Evolutionary conservation across 306 rosid genomes (phyloP).

Genomic region (Abrus pulchellus): DNA sequence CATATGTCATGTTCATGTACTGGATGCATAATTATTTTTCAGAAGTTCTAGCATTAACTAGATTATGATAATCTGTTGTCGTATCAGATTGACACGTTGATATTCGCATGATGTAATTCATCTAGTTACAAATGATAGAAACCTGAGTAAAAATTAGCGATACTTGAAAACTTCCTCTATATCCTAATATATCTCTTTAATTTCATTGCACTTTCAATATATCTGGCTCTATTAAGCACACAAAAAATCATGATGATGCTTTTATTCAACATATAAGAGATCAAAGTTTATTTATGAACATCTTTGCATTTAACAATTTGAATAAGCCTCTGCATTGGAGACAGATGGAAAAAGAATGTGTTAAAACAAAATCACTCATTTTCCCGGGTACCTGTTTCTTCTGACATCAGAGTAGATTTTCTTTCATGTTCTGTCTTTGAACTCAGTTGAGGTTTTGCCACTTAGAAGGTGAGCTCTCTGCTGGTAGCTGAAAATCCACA

Average conservation of each 20-base stretch:
- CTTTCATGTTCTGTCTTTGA: not conserved
- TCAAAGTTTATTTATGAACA: not conserved
- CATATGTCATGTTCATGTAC: not conserved
- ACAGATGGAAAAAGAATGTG: conserved; percentile 37
- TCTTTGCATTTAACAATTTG: conserved; percentile 27
- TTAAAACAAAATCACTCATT: conserved; percentile 6
- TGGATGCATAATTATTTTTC: not conserved
- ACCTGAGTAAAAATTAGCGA: not conserved
- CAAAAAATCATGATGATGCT: not conserved
- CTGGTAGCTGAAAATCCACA: conserved; percentile 46
- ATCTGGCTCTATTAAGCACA: not conserved
- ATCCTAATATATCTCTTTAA: not conserved
- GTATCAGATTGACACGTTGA: not conserved
- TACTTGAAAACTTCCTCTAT: not conserved
- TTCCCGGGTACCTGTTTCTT: not conserved
- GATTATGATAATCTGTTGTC: not conserved
- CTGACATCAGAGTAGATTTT: not conserved
- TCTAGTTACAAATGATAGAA: conserved; percentile 16
- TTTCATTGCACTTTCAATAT: not conserved
- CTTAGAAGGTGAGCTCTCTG: conserved; percentile 22
- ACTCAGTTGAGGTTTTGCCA: conserved; percentile 26
- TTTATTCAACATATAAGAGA: not conserved
- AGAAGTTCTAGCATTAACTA: not conserved
- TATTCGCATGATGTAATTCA: conserved; percentile 13
- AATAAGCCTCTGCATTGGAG: conserved; percentile 14